These are phyloP conservation scores for Bidens hawaiensis DNA, from an alignment of 140 eudicot species.

Conservation along the genomic window DNA sequence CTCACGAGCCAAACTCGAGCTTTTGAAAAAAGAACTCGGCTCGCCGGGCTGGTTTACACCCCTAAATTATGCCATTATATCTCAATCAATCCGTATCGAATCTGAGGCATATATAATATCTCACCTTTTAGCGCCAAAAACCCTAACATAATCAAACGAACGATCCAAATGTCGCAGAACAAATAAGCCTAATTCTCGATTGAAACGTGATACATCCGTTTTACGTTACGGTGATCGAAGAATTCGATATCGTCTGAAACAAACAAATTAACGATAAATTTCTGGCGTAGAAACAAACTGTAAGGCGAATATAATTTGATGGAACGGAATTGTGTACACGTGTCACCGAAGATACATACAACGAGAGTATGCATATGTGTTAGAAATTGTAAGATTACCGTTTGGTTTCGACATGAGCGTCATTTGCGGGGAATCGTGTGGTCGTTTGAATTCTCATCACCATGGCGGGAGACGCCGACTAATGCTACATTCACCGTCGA, in stretches of 20 bases:
- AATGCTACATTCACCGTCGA: too few species aligned
- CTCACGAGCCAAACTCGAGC: too few species aligned
- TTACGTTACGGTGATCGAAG: too few species aligned
- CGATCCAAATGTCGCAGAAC: constrained; percentile 10
- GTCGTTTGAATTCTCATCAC: too few species aligned
- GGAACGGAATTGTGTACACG: constrained; percentile 26
- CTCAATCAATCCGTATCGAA: constrained; percentile 9
- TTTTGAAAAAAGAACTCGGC: too few species aligned
- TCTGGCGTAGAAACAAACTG: not conserved
- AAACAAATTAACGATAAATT: constrained; percentile 22
- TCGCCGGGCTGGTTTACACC: too few species aligned
- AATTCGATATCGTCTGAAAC: constrained; percentile 28
- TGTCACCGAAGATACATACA: constrained; percentile 23
- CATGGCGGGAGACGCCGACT: too few species aligned
- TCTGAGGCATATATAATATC: constrained; percentile 9
- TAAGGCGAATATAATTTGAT: constrained; percentile 8
- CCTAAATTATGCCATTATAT: too few species aligned
- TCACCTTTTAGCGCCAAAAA: constrained; percentile 9
- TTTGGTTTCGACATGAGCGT: constrained; percentile 32
- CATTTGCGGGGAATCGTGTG: constrained; percentile 29
- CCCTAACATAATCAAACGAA: too few species aligned
- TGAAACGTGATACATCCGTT: constrained; percentile 21
- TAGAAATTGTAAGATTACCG: constrained; percentile 20
- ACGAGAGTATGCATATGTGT: too few species aligned
- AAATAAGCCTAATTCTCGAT: constrained; percentile 22